phyloP scores from a whole-genome alignment of 768 basidiomycete species.

The Kwoniella bestiolae region DNA sequence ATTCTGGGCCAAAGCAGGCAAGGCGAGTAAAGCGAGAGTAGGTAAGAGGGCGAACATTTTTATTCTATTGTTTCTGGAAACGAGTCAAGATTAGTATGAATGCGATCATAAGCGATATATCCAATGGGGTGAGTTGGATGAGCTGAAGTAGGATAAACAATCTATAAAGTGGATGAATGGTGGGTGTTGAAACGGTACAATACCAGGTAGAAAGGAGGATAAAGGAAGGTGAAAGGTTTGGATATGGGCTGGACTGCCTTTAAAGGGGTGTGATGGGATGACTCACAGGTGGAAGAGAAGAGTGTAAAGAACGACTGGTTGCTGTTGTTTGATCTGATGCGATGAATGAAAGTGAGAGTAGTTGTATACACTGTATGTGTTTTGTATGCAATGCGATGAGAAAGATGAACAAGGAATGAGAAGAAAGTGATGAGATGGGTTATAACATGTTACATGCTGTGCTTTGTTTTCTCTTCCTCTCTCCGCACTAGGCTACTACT shows the following conservation, averaged over 20 bases:
- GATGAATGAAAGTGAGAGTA: neutral
- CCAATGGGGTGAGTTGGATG: too few relatives aligned
- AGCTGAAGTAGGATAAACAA: too few relatives aligned
- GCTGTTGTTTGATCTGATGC: neutral
- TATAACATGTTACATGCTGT: neutral
- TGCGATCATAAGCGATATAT: neutral
- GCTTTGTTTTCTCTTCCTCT: neutral
- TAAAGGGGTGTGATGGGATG: neutral
- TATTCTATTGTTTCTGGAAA: neutral
- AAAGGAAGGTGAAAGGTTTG: conserved; percentile 4
- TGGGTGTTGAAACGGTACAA: neutral
- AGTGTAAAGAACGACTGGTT: neutral
- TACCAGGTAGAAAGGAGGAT: neutral
- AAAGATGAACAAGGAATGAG: neutral
- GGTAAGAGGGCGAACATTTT: conserved; percentile 25
- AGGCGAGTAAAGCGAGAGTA: conserved; percentile 25
- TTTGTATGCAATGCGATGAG: conserved; percentile 5
- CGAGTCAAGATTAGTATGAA: neutral
- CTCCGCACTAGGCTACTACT: neutral
- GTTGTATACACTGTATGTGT: neutral
- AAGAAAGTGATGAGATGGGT: neutral
- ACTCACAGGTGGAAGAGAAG: neutral
- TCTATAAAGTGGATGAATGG: too few relatives aligned
- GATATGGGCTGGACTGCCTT: neutral
- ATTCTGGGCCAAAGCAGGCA: conserved; percentile 20